Conservation (phyloP, 345 rosid species). For the Syzygium oleosum region DNA sequence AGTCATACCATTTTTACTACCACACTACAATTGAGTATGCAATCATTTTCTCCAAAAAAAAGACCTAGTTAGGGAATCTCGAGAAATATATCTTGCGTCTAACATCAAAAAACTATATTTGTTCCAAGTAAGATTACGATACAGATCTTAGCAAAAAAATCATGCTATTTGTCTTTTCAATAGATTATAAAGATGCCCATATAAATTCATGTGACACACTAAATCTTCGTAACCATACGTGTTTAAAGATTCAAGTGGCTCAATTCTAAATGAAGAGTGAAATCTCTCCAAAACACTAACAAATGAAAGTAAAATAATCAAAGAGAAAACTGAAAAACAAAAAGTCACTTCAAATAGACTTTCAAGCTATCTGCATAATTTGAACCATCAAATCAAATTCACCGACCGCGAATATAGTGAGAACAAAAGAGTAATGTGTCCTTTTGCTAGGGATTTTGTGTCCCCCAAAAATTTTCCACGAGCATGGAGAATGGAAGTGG, state of each 20-base stretch:
- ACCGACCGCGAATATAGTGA: background rate
- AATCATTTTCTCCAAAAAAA: background rate
- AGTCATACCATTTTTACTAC: background rate
- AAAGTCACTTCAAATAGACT: background rate
- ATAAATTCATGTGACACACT: background rate
- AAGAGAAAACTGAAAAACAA: background rate
- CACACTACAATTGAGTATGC: background rate
- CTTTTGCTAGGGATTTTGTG: background rate
- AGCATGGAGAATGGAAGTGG: background rate
- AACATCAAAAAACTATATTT: background rate
- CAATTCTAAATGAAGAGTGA: background rate
- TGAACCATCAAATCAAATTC: background rate
- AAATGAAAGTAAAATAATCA: background rate
- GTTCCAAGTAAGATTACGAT: background rate
- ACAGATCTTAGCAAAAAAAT: background rate
- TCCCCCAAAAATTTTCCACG: background rate
- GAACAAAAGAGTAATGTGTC: background rate
- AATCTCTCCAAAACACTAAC: background rate
- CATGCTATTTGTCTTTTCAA: background rate
- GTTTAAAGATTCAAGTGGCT: background rate
- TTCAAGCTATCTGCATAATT: background rate
- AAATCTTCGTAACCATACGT: accelerated
- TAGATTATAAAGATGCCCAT: background rate
- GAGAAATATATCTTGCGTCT: no score
- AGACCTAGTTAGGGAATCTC: no score